Conservation (phyloP, 306 rosid genomes). For the Mimosa bimucronata region DNA sequence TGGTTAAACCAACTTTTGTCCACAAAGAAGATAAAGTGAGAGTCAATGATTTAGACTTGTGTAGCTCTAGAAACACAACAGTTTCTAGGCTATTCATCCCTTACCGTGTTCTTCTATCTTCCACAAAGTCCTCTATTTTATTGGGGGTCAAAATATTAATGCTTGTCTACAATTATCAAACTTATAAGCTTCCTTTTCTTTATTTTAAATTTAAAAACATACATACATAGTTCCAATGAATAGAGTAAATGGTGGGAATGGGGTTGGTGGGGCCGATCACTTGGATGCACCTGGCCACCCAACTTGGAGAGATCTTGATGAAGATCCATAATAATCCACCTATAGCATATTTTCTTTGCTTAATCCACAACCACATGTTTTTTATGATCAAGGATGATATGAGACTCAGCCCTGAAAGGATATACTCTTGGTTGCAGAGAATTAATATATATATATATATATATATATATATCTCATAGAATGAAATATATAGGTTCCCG, state of each 20-base stretch:
- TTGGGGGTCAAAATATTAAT: slow-evolving; percentile 26
- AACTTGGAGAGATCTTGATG: slow-evolving; percentile 39
- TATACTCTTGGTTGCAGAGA: slow-evolving; percentile 40
- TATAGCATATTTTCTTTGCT: slow-evolving; percentile 1
- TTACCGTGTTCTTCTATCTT: slow-evolving; percentile 25
- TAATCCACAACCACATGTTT: slow-evolving; percentile 44
- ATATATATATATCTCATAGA: slow-evolving; percentile 30
- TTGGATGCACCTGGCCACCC: slow-evolving; percentile 35
- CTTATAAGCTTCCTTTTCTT: background rate
- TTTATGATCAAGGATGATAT: slow-evolving; percentile 35
- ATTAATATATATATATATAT: background rate
- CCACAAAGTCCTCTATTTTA: slow-evolving; percentile 12
- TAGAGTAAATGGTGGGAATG: slow-evolving; percentile 39
- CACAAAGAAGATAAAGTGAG: background rate
- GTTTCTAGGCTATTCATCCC: slow-evolving; percentile 20
- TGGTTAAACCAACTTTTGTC: slow-evolving; percentile 3
- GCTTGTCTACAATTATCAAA: background rate
- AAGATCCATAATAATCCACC: slow-evolving; percentile 37
- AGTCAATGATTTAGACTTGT: background rate
- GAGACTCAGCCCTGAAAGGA: slow-evolving; percentile 29
- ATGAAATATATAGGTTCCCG: slow-evolving; percentile 5
- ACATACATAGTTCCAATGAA: background rate
- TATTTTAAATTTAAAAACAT: background rate
- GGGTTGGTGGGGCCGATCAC: slow-evolving; percentile 29
- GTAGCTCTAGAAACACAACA: slow-evolving; percentile 3